phyloP scores from a whole-genome alignment of 177 flowering plant genomes.

The Vitis hybrid region DNA sequence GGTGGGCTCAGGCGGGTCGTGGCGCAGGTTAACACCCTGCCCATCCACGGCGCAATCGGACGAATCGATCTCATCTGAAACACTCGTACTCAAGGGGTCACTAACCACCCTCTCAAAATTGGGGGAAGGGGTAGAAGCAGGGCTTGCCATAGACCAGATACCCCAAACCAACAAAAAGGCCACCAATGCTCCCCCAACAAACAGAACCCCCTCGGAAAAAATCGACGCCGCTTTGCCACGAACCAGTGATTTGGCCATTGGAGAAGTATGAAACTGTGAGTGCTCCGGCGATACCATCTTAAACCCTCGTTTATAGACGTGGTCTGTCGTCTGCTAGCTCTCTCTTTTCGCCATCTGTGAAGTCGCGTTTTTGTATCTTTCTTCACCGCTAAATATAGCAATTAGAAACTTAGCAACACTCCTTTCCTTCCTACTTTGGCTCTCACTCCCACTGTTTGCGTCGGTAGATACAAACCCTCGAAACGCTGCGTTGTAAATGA shows the following conservation, averaged over 20 bases:
- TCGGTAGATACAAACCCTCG: no score
- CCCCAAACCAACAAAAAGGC: constrained; percentile 54
- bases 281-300: constrained; percentile 4
- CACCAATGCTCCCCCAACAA: constrained; percentile 43
- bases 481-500: no score
- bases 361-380: no score
- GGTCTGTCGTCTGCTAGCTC: no score
- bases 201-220: constrained; percentile 35
- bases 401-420: no score
- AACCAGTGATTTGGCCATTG: no score
- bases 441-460: no score
- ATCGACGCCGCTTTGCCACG: constrained; percentile 26
- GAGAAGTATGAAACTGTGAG: constrained; percentile 1
- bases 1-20: constrained; percentile 33
- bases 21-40: constrained; percentile 10
- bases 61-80: neutral
- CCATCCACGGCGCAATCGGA: constrained; percentile 4
- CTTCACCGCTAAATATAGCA: no score
- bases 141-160: constrained; percentile 34
- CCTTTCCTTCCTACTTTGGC: no score
- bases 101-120: neutral
- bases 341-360: no score
- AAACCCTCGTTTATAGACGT: no score
- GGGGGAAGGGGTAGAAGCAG: constrained; percentile 2
- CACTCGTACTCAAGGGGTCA: neutral